Percentiles rank a stretch among this genome's conserved stretches.
These are phyloP conservation scores for Tylopilus microsporus DNA, from an alignment of 1,284 basidiomycete species.

Conservation along the genomic window DNA sequence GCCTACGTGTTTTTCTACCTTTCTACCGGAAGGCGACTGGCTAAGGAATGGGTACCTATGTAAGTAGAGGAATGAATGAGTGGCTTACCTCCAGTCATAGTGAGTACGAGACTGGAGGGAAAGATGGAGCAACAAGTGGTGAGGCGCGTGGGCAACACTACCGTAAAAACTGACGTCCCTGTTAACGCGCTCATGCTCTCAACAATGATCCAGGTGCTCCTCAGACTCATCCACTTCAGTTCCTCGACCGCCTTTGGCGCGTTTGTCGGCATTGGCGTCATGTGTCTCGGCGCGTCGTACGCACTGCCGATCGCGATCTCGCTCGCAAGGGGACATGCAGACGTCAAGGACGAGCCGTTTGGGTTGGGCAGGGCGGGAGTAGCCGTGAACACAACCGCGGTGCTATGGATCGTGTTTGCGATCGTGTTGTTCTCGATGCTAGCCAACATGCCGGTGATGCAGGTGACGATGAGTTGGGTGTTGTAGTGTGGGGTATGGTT, in stretches of 20 bases:
- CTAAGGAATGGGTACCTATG: too few relatives aligned
- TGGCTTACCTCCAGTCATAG: too few relatives aligned
- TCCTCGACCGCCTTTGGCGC: slow-evolving; percentile 55
- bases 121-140: too few relatives aligned
- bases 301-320: slow-evolving; percentile 49
- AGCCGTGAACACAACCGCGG: slow-evolving; percentile 39
- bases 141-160: too few relatives aligned
- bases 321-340: slow-evolving; percentile 36
- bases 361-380: slow-evolving; percentile 39
- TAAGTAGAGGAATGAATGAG: too few relatives aligned
- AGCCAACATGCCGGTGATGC: slow-evolving; percentile 46
- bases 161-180: slow-evolving; percentile 48
- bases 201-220: slow-evolving; percentile 49
- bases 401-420: slow-evolving; percentile 49
- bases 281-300: slow-evolving; percentile 52
- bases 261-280: slow-evolving; percentile 52
- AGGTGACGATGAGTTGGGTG: slow-evolving; percentile 41
- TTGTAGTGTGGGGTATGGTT: neutral
- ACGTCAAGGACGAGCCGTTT: slow-evolving; percentile 43
- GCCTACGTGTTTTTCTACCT: too few relatives aligned
- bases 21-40: too few relatives aligned
- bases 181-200: slow-evolving; percentile 58
- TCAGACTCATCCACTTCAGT: slow-evolving; percentile 52
- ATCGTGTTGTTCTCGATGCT: slow-evolving; percentile 60
- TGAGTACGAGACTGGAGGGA: too few relatives aligned